Conservation (phyloP, 257 asterid genomes). For the Lantana camara region DNA sequence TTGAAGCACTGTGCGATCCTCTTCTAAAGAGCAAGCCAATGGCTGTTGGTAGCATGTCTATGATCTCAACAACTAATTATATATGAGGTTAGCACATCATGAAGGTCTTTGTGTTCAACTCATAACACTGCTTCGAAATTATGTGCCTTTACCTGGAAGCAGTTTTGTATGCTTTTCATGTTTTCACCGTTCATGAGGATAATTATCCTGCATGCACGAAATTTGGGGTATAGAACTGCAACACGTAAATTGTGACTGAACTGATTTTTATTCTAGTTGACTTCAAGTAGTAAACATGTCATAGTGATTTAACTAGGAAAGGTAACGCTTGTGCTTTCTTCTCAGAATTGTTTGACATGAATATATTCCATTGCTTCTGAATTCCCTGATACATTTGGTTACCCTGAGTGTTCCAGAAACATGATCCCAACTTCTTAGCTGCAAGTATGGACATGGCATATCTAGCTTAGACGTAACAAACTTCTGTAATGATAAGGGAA, state of each 20-base stretch:
- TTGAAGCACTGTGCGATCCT: slow-evolving; percentile 77
- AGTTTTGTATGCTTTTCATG: no score
- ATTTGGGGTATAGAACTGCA: slow-evolving; percentile 95
- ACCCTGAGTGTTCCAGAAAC: slow-evolving; percentile 68
- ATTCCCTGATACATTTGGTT: slow-evolving; percentile 26
- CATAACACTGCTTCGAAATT: slow-evolving; percentile 16
- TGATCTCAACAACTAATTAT: slow-evolving; percentile 97
- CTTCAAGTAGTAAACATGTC: slow-evolving; percentile 81
- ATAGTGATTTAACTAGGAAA: slow-evolving; percentile 81
- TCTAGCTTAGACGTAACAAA: slow-evolving; percentile 84
- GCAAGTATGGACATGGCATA: slow-evolving; percentile 99
- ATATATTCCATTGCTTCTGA: slow-evolving; percentile 19
- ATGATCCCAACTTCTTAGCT: slow-evolving; percentile 80
- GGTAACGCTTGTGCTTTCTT: slow-evolving; percentile 47
- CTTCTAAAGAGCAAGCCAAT: slow-evolving; percentile 78
- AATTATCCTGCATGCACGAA: slow-evolving; percentile 72
- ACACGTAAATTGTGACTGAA: slow-evolving; percentile 85
- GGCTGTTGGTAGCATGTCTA: slow-evolving; percentile 98
- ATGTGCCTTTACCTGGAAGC: no score
- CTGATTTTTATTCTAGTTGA: slow-evolving; percentile 77
- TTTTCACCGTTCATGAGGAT: slow-evolving; percentile 20
- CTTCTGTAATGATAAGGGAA: slow-evolving; percentile 66
- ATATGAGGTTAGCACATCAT: slow-evolving; percentile 68
- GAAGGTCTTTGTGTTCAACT: neutral
- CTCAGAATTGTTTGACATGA: slow-evolving; percentile 16